A percentile compares a stretch with the other conserved stretches of the same genome.
Conservation (phyloP, 1,284 basidiomycete genomes). For the Cutaneotrichosporon sp. region DNA sequence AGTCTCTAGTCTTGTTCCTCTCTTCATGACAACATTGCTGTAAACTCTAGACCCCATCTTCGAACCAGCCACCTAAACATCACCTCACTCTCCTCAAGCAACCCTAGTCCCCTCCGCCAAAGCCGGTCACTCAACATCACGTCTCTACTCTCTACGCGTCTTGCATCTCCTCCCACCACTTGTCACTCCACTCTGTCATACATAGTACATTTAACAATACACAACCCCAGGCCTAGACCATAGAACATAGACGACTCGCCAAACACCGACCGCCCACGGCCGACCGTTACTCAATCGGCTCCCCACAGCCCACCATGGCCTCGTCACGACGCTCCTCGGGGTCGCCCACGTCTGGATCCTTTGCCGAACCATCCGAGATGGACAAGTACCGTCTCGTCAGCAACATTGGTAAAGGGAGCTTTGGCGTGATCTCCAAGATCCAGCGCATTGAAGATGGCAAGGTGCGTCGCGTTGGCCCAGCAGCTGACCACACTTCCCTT, state of each 20-base stretch:
- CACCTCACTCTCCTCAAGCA: neutral
- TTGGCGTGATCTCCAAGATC: constrained; percentile 94
- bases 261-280: neutral
- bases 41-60: neutral
- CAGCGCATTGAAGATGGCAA: constrained; percentile 76
- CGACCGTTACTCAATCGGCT: neutral
- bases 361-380: constrained; percentile 56
- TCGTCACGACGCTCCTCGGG: constrained; percentile 13
- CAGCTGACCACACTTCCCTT: neutral
- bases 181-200: neutral
- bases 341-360: constrained; percentile 20
- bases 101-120: neutral
- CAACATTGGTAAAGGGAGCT: constrained; percentile 94
- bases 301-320: constrained; percentile 9
- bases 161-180: neutral
- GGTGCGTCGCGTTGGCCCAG: constrained; percentile 54
- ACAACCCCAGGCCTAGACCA: neutral
- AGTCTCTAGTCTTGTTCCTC: neutral
- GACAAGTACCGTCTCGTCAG: constrained; percentile 82
- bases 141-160: too few relatives aligned
- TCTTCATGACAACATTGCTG: constrained; percentile 2
- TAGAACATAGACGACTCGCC: neutral
- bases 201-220: neutral
- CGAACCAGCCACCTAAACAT: neutral
- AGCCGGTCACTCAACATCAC: too few relatives aligned